A percentile compares a stretch with the other conserved stretches of the same genome.
Conservation (phyloP, 139 green algal genomes). For the Chara braunii region DNA sequence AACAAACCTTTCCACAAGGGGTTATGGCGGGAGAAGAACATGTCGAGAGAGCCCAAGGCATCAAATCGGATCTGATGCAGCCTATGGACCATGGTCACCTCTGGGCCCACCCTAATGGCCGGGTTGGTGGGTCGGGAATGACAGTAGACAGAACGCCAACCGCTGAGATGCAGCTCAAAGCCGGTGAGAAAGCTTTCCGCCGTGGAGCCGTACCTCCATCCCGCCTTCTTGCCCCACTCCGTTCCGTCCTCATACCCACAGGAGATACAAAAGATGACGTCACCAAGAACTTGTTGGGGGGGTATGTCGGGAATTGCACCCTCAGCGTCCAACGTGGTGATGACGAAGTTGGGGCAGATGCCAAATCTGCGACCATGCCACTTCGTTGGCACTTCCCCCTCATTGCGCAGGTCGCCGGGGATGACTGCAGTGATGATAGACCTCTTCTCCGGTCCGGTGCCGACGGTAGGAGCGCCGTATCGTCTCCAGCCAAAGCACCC, state of each 20-base stretch:
- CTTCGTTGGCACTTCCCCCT: no score
- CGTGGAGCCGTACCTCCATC: slow-evolving; percentile 1
- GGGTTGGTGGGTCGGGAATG: background rate
- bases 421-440: no score
- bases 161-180: background rate
- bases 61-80: background rate
- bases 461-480: no score
- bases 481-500: background rate
- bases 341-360: slow-evolving; percentile 25
- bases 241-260: background rate
- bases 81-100: slow-evolving; percentile 3
- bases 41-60: slow-evolving; percentile 21
- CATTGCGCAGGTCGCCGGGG: no score
- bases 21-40: slow-evolving; percentile 32
- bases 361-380: slow-evolving; percentile 14
- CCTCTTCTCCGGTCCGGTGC: no score
- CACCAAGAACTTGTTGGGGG: no score
- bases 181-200: slow-evolving; percentile 1
- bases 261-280: background rate
- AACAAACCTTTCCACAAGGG: slow-evolving; percentile 19
- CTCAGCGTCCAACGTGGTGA: background rate
- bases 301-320: no score
- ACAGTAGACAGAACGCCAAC: slow-evolving; percentile 1
- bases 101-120: slow-evolving; percentile 5
- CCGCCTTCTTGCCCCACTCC: background rate